Base-by-base conservation (phyloP, 2,329 filamentous ascomycete genomes). In the Apiospora koreana region DNA sequence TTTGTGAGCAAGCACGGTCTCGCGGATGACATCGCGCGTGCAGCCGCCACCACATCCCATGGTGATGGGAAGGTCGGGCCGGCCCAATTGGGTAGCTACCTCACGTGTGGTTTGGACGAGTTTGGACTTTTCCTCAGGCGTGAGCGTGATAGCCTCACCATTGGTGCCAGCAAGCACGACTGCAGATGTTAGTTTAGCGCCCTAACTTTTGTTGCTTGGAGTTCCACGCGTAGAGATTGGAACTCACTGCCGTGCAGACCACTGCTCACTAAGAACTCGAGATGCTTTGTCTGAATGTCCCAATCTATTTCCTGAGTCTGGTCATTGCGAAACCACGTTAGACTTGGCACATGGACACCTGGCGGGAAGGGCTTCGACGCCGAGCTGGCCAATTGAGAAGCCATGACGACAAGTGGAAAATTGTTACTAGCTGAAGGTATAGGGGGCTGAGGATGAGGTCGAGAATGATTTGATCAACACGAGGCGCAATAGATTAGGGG, bases 91-190 rank as follows among this genome's bases (percentile, higher is more conserved):
- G 72, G 88, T 84, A n/a, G 92, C 86, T 23, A 90, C 86, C 71
- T 88, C 85, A 54, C 91, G 89, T 3, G 91, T 91, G 42, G 87
- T 85, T 70, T 80, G 81, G 8, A 91, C 89, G 69, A 94, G 86
- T 67, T 86, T 81, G 64, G 86, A 85, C 76, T 92, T 89, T 79
- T 93, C 92, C 16, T 87, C 85, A 70, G 86, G 83, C 54, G 87
- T 88, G 16, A 93, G 83, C 71, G 92, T 91, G 2, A 93, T 91
- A 8, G 91, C 90, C 81, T 94, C 92, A 74, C 92, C 92, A 75
- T 93, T 94, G 72, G 90, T 92, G 65, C 92, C 92, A 76, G 92
- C 90, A 65, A 91, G 88, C 64, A 92, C 89, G 70, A 93, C 82
- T 82, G 23, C 2, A 38, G 3, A 4, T 16, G 1, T 16, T 4